Evolutionary conservation across 2,329 filamentous ascomycete species (phyloP), one percentile per base, ranked within the genome.

Genomic region (Sarocladium oryzae): DNA sequence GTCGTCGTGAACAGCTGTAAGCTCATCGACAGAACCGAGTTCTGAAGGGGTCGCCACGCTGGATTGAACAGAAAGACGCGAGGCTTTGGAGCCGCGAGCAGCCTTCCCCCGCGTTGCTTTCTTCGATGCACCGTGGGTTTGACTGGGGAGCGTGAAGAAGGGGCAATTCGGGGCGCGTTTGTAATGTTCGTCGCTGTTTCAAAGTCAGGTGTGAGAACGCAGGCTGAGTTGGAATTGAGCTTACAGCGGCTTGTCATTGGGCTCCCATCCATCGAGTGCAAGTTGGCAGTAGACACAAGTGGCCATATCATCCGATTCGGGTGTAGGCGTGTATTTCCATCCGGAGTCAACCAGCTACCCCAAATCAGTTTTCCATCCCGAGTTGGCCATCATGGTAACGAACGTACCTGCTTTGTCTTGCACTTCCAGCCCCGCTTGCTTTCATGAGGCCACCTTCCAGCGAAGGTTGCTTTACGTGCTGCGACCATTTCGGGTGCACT

Each of bases 251-350:
- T 95, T 89, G 66, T 99, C 93, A 53, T 85, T 84, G 1, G 86
- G 85, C 63, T 97, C 93, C 93, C 95, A 99, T 6, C 90, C 90
- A 66, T 97, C 92, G 10, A 99, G 78, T 10, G 86, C 89, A 15
- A 97, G 71, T 52, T 87, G 82, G 71, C 93, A 99, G 69, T 97
- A 96, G 24, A 88, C 79, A 65, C 93, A 99, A 10, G 87, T 93
- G 9, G 89, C 88, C 71, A 92, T 88, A 66, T 99, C 93, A 57
- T 93, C 85, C 11, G 84, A 89, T 38, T 92, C 89, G 38, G 81
- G 71, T 5, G 82, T 88, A 0, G 93, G 91, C 21, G 90, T 95
- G 69, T 91, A 96, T 63, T 87, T 90, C 91, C 92, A 99, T 10
- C 93, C 93, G 24, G 89, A 88, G 57, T 92, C 88, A 30, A 89